These are phyloP conservation scores for Thraustotheca clavata DNA, from an alignment of 352 stramenopile species.

Conservation along the genomic window DNA sequence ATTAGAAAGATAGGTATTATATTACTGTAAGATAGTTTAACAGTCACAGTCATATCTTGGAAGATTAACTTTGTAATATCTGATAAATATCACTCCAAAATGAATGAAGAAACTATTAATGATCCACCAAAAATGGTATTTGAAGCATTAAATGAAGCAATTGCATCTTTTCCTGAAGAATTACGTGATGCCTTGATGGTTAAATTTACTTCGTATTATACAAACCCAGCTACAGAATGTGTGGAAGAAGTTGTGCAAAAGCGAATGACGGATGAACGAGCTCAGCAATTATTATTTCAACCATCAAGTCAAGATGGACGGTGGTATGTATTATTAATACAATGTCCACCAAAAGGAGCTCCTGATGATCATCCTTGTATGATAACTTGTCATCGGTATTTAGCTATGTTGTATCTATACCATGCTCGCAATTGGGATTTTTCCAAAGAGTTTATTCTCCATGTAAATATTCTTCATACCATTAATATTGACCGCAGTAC, in stretches of 20 bases:
- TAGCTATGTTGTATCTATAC: conserved; percentile 35
- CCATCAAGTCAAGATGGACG: conserved; percentile 25
- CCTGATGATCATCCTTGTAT: neutral
- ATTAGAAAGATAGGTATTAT: no score
- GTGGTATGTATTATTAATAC: conserved; percentile 24
- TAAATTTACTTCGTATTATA: conserved; percentile 28
- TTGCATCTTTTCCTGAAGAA: conserved; percentile 24
- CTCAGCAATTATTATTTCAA: conserved; percentile 30
- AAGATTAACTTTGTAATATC: no score
- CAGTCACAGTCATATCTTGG: no score
- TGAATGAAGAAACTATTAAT: no score
- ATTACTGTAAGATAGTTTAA: no score
- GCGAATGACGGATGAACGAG: conserved; percentile 33
- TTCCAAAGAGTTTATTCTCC: conserved; percentile 29
- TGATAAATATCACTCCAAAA: no score
- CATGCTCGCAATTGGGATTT: conserved; percentile 33
- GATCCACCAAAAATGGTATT: no score
- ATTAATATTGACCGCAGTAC: neutral
- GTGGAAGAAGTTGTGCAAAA: conserved; percentile 33
- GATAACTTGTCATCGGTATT: conserved; percentile 29
- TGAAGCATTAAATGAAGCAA: conserved; percentile 20
- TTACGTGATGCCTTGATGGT: conserved; percentile 24
- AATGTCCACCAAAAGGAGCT: neutral
- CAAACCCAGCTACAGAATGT: conserved; percentile 24
- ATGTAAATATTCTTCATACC: neutral